phyloP scores from a whole-genome alignment of 2,329 filamentous ascomycete genomes.

The Fusarium buxicola region DNA sequence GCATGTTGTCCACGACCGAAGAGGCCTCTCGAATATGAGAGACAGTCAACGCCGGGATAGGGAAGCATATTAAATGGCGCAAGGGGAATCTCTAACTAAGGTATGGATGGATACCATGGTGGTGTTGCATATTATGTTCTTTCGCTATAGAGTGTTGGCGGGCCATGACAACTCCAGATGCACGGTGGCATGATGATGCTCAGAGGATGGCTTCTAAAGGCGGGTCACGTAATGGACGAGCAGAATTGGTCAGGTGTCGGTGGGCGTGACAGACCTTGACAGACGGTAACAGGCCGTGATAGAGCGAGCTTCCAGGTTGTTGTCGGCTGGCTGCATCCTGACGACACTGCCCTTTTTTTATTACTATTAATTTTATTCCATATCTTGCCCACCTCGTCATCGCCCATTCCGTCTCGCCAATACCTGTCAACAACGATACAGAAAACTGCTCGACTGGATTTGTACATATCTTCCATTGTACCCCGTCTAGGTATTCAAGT shows the following conservation, averaged over 20 bases:
- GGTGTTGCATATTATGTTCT: conserved; percentile 39
- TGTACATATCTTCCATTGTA: neutral
- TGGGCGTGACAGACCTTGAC: conserved; percentile 20
- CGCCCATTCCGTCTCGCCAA: conserved; percentile 4
- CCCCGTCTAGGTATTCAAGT: neutral
- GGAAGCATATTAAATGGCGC: conserved; percentile 45
- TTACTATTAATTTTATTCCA: conserved; percentile 11
- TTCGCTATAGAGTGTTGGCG: conserved; percentile 38
- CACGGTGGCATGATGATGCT: conserved; percentile 10
- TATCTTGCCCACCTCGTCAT: conserved; percentile 14
- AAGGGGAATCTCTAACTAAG: conserved; percentile 38
- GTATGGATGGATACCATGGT: conserved; percentile 34
- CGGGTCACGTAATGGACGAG: conserved; percentile 21
- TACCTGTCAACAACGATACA: conserved; percentile 14
- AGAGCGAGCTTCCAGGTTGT: conserved; percentile 23
- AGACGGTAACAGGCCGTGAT: conserved; percentile 11
- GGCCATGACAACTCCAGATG: conserved; percentile 19
- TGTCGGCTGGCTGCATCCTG: conserved; percentile 34
- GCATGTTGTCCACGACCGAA: conserved; percentile 36
- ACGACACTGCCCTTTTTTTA: conserved; percentile 20
- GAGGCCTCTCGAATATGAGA: conserved; percentile 13
- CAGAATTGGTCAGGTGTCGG: conserved; percentile 36
- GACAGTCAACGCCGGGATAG: conserved; percentile 18
- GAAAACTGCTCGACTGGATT: neutral
- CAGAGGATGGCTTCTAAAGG: conserved; percentile 25